Evolutionary conservation across 768 basidiomycete species (phyloP).

Genomic region (Cantharellus cinnabarinus): DNA sequence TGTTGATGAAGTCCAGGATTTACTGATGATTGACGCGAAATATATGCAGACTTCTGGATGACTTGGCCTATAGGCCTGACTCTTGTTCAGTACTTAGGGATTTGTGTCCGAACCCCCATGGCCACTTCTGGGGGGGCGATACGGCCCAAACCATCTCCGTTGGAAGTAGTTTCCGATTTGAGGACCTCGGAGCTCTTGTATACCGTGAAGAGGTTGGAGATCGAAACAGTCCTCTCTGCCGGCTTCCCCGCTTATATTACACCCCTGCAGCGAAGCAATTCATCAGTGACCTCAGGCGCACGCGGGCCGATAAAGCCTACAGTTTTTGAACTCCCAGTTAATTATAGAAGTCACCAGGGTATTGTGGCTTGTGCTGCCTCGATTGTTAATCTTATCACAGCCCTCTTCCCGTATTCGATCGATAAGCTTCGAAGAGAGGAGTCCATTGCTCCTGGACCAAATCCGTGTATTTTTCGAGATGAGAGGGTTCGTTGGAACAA

Average conservation of each 20-base stretch:
- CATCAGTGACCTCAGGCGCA: not conserved
- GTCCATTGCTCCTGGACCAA: slow-evolving; percentile 11
- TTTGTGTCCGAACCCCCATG: slow-evolving; percentile 42
- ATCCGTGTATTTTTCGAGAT: slow-evolving; percentile 14
- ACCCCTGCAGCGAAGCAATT: not conserved
- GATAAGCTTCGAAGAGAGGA: slow-evolving; percentile 35
- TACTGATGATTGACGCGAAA: slow-evolving; percentile 41
- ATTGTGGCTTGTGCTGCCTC: slow-evolving; percentile 53
- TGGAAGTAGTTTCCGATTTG: slow-evolving; percentile 51
- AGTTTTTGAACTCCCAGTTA: slow-evolving; percentile 34
- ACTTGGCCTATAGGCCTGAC: not conserved
- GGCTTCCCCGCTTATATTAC: not conserved
- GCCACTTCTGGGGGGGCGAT: slow-evolving; percentile 62
- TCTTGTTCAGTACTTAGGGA: slow-evolving; percentile 32
- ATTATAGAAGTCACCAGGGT: slow-evolving; percentile 51
- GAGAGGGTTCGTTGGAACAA: slow-evolving; percentile 12
- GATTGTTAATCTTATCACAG: slow-evolving; percentile 35
- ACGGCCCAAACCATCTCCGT: slow-evolving; percentile 60
- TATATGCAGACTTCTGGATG: slow-evolving; percentile 24
- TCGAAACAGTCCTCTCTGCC: not conserved
- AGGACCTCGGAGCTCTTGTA: slow-evolving; percentile 48
- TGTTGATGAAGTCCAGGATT: slow-evolving; percentile 57
- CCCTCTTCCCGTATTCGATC: slow-evolving; percentile 43
- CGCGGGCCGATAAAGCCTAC: not conserved
- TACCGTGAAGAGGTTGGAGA: slow-evolving; percentile 34